These are phyloP conservation scores for Paraurostyla sp. DNA, from an alignment of 73 alveolate genomes.

Conservation along the genomic window DNA sequence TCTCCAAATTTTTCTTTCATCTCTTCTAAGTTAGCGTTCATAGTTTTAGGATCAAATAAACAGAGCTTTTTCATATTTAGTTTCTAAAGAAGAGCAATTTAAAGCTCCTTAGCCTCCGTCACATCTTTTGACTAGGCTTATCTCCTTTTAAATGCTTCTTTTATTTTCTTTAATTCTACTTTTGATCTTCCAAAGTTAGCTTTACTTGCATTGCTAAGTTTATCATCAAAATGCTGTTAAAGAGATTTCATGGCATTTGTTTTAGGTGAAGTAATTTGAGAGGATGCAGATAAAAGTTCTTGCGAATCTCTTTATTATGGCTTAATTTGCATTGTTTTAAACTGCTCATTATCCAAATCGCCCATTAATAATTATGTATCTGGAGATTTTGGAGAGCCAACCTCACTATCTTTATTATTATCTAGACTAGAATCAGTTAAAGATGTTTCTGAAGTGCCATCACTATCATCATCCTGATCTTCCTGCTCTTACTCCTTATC, in stretches of 20 bases:
- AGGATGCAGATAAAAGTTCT: no score
- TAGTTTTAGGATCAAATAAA: neutral
- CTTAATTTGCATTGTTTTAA: no score
- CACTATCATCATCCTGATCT: neutral
- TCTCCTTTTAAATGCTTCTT: neutral
- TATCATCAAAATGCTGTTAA: no score
- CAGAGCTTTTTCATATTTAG: neutral
- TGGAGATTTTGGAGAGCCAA: no score
- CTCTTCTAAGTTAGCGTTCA: neutral
- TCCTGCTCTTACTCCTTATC: neutral
- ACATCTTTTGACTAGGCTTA: constrained; percentile 18
- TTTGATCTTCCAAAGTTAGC: no score
- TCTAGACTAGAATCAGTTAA: neutral
- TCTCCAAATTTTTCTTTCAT: constrained; percentile 37
- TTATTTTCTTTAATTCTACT: constrained; percentile 1
- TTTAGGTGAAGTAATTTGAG: no score
- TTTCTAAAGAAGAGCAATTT: neutral
- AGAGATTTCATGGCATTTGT: no score
- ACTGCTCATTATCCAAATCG: no score
- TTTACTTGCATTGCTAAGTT: no score
- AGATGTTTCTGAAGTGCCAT: neutral
- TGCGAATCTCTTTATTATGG: no score
- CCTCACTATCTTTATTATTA: no score
- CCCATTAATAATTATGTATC: no score
- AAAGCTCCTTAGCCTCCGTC: neutral